Conservation (phyloP, 2,329 filamentous ascomycete genomes). For the Sclerotinia subarctica region DNA sequence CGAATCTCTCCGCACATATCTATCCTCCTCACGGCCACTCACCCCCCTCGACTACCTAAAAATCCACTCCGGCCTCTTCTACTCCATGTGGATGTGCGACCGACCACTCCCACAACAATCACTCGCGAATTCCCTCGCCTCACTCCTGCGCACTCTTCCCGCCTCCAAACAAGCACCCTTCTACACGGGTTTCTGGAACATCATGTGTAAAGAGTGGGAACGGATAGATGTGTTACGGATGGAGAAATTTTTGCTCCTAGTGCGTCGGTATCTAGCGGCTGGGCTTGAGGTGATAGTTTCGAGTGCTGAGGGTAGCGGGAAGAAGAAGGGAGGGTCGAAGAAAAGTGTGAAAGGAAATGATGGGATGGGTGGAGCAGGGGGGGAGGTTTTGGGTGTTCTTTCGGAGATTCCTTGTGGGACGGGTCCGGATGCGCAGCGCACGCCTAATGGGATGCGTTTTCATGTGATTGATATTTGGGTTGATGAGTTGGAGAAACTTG, state of each 20-base stretch:
- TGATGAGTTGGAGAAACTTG: constrained; percentile 77
- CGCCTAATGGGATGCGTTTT: constrained; percentile 80
- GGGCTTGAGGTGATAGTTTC: constrained; percentile 52
- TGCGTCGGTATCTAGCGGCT: constrained; percentile 73
- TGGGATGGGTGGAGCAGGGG: not conserved
- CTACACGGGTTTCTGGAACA: constrained; percentile 67
- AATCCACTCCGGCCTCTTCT: constrained; percentile 94
- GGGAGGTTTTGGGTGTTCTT: constrained; percentile 48
- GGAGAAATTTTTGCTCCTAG: constrained; percentile 89
- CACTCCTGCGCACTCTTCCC: constrained; percentile 60
- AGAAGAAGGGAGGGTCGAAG: constrained; percentile 41
- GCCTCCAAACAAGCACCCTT: constrained; percentile 44
- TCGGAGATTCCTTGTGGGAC: constrained; percentile 41
- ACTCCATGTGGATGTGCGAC: constrained; percentile 91
- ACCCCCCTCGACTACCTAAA: constrained; percentile 72
- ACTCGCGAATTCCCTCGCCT: constrained; percentile 74
- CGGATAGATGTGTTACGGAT: constrained; percentile 72
- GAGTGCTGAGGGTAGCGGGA: constrained; percentile 18
- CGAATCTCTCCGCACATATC: constrained; percentile 71
- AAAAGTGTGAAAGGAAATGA: constrained; percentile 27
- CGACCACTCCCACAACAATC: constrained; percentile 82
- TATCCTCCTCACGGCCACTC: constrained; percentile 59
- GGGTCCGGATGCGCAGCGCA: constrained; percentile 37
- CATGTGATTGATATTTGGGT: constrained; percentile 90
- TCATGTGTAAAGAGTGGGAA: constrained; percentile 66